Conservation (phyloP, 108 stramenopile genomes). For the Cyclostephanos invisitatus region DNA sequence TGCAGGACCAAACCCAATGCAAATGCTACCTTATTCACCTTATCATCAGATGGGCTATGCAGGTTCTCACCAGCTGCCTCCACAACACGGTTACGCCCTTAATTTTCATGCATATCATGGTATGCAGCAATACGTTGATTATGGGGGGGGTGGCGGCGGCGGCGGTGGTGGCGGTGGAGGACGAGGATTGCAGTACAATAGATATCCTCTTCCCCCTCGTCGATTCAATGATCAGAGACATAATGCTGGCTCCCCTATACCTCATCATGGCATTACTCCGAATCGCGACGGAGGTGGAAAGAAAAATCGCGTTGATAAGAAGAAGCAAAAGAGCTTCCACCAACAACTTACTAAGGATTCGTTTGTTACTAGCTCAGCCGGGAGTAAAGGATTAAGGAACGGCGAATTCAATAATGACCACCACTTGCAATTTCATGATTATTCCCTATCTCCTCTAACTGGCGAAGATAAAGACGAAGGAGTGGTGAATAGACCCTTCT, state of each 20-base stretch:
- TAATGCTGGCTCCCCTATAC: neutral
- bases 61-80: constrained; percentile 32
- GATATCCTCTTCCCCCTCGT: constrained; percentile 11
- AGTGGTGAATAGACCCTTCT: neutral
- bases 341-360: neutral
- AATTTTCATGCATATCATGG: constrained; percentile 6
- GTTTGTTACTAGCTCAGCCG: neutral
- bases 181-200: constrained; percentile 4
- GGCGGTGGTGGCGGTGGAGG: neutral
- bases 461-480: neutral
- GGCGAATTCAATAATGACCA: constrained; percentile 7
- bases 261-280: neutral
- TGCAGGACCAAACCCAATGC: neutral
- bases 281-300: neutral
- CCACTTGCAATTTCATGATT: neutral
- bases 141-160: neutral
- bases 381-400: constrained; percentile 17
- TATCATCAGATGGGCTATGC: constrained; percentile 28
- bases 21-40: constrained; percentile 16
- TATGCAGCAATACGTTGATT: constrained; percentile 16
- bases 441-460: neutral
- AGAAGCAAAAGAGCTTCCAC: constrained; percentile 8
- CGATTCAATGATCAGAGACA: neutral
- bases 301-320: constrained; percentile 14
- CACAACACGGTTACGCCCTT: constrained; percentile 18